Conservation (phyloP, 345 rosid genomes). For the Populus tremula region DNA sequence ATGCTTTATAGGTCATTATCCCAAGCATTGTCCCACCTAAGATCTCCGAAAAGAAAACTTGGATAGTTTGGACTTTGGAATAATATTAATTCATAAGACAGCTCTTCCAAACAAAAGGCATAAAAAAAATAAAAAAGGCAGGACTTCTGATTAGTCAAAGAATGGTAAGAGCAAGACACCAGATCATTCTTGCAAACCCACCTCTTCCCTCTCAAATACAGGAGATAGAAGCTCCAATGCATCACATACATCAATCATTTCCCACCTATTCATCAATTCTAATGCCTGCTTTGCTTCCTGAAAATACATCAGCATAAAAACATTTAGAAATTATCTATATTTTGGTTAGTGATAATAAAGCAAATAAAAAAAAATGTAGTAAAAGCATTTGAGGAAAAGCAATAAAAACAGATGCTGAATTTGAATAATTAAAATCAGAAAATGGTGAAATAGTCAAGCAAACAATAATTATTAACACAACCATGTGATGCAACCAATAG, state of each 20-base stretch:
- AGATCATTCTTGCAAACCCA: constrained; percentile 18
- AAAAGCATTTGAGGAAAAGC: neutral
- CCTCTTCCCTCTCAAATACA: constrained; percentile 95
- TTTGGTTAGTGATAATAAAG: neutral
- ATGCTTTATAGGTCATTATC: neutral
- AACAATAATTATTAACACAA: neutral
- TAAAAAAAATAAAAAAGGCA: neutral
- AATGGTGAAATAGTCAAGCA: neutral
- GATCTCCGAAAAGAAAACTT: neutral
- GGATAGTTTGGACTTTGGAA: neutral
- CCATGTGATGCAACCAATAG: neutral
- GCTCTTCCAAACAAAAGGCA: neutral
- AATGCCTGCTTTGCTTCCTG: constrained; percentile 98
- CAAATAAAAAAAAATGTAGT: neutral
- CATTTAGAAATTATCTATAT: constrained; percentile 12
- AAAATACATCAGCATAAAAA: constrained; percentile 21
- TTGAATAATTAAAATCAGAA: neutral
- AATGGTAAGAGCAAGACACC: neutral
- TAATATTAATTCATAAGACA: neutral
- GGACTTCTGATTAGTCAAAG: neutral
- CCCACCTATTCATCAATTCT: constrained; percentile 89
- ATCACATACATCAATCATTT: constrained; percentile 86
- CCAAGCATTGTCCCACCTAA: neutral
- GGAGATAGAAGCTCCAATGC: constrained; percentile 97
- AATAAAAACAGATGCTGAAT: neutral